phyloP scores from a whole-genome alignment of 208 protist genomes.

The Leishmania braziliensis region DNA sequence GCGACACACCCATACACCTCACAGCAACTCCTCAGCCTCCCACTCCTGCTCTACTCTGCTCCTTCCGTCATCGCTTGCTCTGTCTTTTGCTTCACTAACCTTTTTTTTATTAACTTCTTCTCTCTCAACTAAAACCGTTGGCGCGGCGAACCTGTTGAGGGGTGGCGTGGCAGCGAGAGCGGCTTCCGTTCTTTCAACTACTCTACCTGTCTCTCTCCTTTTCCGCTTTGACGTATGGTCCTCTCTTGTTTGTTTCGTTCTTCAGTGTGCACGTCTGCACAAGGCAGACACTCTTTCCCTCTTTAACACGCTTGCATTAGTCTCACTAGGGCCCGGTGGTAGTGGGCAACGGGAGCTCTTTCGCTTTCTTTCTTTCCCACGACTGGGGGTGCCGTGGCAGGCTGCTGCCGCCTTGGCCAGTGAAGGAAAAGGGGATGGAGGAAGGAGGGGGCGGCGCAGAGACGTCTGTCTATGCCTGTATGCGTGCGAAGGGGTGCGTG shows the following conservation, averaged over 20 bases:
- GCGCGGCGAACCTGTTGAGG: not conserved
- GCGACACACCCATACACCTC: not conserved
- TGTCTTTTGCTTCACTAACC: constrained; percentile 7
- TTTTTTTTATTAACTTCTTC: not conserved
- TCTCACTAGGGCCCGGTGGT: not conserved
- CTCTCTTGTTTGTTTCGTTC: not conserved
- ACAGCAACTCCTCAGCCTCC: not conserved
- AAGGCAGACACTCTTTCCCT: not conserved
- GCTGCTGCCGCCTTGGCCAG: not conserved
- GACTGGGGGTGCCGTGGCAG: not conserved
- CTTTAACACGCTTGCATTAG: not conserved
- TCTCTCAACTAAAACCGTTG: not conserved
- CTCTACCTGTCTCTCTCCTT: constrained; percentile 1
- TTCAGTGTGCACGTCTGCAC: not conserved
- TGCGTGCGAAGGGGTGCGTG: not conserved
- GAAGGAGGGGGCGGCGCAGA: not conserved
- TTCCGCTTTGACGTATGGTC: not conserved
- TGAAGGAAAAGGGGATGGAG: not conserved
- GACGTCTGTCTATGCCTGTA: not conserved
- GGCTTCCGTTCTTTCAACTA: not conserved
- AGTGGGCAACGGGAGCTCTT: not conserved
- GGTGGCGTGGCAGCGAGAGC: no score
- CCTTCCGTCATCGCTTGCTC: not conserved
- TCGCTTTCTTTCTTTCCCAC: not conserved
- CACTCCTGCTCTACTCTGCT: not conserved